Base-by-base conservation (phyloP, 768 basidiomycete species). In the Omphalotus guepiniiformis region DNA sequence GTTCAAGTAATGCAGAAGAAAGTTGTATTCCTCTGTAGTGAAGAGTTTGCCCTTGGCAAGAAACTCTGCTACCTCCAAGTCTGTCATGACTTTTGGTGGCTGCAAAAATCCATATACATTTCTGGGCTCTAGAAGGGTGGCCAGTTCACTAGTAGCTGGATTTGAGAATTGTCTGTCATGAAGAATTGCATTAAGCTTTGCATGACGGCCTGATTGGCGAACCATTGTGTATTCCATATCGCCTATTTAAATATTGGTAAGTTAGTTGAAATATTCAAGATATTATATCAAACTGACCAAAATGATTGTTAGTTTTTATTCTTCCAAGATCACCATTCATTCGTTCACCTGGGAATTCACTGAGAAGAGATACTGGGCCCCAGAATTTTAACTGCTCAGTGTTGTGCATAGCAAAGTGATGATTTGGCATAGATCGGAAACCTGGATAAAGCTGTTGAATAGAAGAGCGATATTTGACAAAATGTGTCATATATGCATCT, bases 401-500 rank as follows among this genome's bases (percentile, higher is more conserved):
- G 56, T 61, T 58, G 35, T 67, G 64, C 64, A 65, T 60, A 18
- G 63, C 64, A 54, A 55, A 68, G 39, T 68, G 64, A 39, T 66
- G 60, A 49, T 68, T 68, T 8, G 64, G 63, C n/a, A 51, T 49
- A 21, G 59, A 56, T 6, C 30, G 21, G 30, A 50, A 46, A 11
- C 53, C 22, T 4, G 59, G 55, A 51, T 60, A 65, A 7, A 66
- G 46, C 1, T 43, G 18, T 27, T 55, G 46, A 2, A 57, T 52
- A 16, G 53, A 16, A 26, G 44, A n/a, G 5, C 57, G 50, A 48
- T 64, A 66, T 8, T 50, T 15, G 15, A 55, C 29, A 50, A 57
- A 64, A 29, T 59, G 58, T 1, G 48, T 5, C 3, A 35, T 54
- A 43, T 57, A 66, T 13, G 16, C 21, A 42, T 63, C 57, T 7